These are phyloP conservation scores for Simplicillium aogashimaense DNA, from an alignment of 2,329 filamentous ascomycete genomes.

Conservation along the genomic window DNA sequence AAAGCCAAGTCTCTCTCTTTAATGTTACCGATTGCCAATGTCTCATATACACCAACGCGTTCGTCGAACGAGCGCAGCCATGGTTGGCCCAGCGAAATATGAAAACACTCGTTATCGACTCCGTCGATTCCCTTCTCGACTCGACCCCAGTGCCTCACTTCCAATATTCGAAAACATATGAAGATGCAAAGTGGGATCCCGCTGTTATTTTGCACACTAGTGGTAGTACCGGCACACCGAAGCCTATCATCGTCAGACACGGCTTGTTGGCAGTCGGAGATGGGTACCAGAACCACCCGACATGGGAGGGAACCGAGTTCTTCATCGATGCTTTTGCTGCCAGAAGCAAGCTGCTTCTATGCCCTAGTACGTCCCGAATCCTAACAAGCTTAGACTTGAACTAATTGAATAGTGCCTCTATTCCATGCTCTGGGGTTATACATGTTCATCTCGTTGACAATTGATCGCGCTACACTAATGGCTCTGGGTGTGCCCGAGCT, in stretches of 20 bases:
- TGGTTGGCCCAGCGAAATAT: neutral
- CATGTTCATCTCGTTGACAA: conserved; percentile 10
- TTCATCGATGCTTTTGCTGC: conserved; percentile 5
- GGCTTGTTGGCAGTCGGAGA: conserved; percentile 25
- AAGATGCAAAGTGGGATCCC: conserved; percentile 28
- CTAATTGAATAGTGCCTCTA: conserved; percentile 18
- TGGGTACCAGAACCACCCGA: conserved; percentile 12
- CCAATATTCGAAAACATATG: conserved; percentile 28
- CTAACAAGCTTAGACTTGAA: no score
- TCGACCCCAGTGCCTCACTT: conserved; percentile 19
- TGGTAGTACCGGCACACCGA: conserved; percentile 33
- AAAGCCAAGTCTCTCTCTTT: conserved; percentile 31
- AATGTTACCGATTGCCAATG: conserved; percentile 27
- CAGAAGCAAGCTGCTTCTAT: neutral
- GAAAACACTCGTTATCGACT: conserved; percentile 1
- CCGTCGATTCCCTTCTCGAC: conserved; percentile 22
- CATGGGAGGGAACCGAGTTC: conserved; percentile 11
- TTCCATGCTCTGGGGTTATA: conserved; percentile 25
- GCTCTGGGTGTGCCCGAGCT: neutral
- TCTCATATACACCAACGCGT: conserved; percentile 25
- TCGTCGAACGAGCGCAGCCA: conserved; percentile 15
- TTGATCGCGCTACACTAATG: conserved; percentile 12
- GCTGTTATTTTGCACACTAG: conserved; percentile 30
- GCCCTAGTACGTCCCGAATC: neutral
- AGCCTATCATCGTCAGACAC: conserved; percentile 24